Base-by-base conservation (phyloP, 192 early-diverging fungal species). In the Coemansia pectinata region DNA sequence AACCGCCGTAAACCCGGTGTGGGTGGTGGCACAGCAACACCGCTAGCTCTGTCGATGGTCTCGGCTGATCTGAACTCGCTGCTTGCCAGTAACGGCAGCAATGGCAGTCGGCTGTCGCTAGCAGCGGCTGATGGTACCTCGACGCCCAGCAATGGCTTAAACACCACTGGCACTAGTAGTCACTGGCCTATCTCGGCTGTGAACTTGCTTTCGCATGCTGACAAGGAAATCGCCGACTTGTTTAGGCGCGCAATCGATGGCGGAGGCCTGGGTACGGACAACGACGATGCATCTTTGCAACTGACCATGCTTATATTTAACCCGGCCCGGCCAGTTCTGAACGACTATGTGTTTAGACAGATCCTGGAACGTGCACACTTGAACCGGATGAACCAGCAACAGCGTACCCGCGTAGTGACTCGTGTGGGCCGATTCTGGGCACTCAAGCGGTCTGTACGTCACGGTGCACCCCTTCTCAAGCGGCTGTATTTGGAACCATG, bases 401-500 rank as follows among this genome's bases (percentile, higher is more conserved):
- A 83, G n/a, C 59, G 72, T 1, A 14, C 15, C 1, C 42, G 23
- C 34, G 50, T 80, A 19, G 63, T 58, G 19, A n/a, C 44, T 4
- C 67, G 47, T 14, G 87, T 96, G 34, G 92, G 92, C 65, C 88
- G 90, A 72, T 99, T 96, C 80, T 99, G 98, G 98, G 89, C 95
- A 2, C 85, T 98, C 10, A 99, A 99, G 75, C 88, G 96, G 33
- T 89, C 91, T 72, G 77, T 88, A n/a, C 76, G 96, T 21, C 87
- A 94, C 27, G 98, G 98, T 1, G 95, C 96, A 2, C 95, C 98
- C 1, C 85, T 99, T 5, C 80, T 99, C 39, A 98, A 98, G 76
- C 87, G 98, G 53, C 84, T 99, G 31, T 95, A 98, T 73, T 79
- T 99, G 72, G 97, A 98, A 87, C 95, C 95, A 12, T 97, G 95